Base-by-base conservation (phyloP, 1,139 yeast species). In the Suhomyces wounanorum region DNA sequence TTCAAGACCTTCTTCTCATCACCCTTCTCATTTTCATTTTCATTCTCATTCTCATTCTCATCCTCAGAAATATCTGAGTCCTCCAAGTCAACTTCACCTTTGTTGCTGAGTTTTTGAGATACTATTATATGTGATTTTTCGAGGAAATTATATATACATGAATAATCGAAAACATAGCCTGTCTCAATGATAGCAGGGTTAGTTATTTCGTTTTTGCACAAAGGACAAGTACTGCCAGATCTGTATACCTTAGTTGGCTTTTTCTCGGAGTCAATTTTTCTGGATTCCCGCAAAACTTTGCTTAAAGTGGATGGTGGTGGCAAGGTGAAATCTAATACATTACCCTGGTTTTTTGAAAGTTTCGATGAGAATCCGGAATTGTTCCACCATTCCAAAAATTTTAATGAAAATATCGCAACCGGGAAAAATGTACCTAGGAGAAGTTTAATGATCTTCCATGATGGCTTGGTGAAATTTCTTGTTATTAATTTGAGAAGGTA, bases 381-480 rank as follows among this genome's bases (percentile, higher is more conserved):
- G 55, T 86, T 85, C 96, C 97, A 92, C 98, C 98, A 92, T 66
- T 94, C 98, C 48, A 91, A 77, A 59, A 94, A 90, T 68, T 91
- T 90, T 56, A 94, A 77, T 35, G 87, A 65, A 65, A 94, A 92
- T 53, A 94, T 87, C 2, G 96, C 89, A 0, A 88, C 79, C 0
- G 98, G 98, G 70, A 94, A 83, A 31, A 88, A 74, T 1, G 82
- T 81, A 30, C 81, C 84, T 36, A 65, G 45, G 1, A 76, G 49
- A 14, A 75, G 64, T 36, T 77, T 69, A 4, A 77, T 53, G 1
- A 72, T 45, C 39, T 62, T 68, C 67, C 78, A 71, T 1, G 78
- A 49, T 2, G 85, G 86, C 23, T 58, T 60, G 5, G 78, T 64
- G 31, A 77, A 59, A 31, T 64, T 64, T 3, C 61, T 59, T 11